Conservation (phyloP, 192 early-diverging fungal genomes). For the Chytriomyces sp. region DNA sequence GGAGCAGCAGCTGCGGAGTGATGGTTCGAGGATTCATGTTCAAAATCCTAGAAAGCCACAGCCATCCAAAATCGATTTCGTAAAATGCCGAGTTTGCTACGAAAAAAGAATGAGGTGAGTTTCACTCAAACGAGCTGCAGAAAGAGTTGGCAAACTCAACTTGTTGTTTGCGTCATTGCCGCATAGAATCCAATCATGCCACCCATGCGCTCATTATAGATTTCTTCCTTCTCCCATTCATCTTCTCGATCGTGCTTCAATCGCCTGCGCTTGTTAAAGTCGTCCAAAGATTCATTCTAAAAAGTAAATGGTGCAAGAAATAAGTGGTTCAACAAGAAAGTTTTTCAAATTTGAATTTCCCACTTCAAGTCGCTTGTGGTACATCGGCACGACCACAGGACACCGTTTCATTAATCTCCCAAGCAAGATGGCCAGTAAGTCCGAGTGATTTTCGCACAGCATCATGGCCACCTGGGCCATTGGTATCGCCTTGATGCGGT, state of each 20-base stretch:
- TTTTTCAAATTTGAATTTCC: constrained; percentile 26
- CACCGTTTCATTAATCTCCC: constrained; percentile 72
- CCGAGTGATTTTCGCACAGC: constrained; percentile 59
- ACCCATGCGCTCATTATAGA: constrained; percentile 69
- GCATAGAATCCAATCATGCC: constrained; percentile 73
- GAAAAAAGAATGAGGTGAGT: neutral
- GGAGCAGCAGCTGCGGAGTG: constrained; percentile 64
- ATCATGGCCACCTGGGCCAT: constrained; percentile 68
- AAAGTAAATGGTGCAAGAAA: neutral
- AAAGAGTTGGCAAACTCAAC: neutral
- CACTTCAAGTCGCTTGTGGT: constrained; percentile 56
- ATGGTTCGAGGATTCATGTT: constrained; percentile 72
- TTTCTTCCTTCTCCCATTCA: constrained; percentile 60
- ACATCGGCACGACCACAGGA: constrained; percentile 72
- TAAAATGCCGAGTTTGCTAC: constrained; percentile 41
- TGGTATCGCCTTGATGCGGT: constrained; percentile 63
- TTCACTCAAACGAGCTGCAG: neutral
- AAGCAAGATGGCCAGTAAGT: constrained; percentile 65
- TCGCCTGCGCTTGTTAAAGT: constrained; percentile 48
- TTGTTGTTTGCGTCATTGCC: constrained; percentile 66
- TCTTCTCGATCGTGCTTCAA: constrained; percentile 47
- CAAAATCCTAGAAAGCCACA: constrained; percentile 71
- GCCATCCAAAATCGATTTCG: constrained; percentile 68
- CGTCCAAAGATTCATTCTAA: constrained; percentile 48
- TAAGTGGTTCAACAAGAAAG: neutral